Percentiles rank a stretch among this genome's conserved stretches.
Evolutionary conservation across 2,329 filamentous ascomycete species (phyloP).

Genomic region (Huntiella savannae): DNA sequence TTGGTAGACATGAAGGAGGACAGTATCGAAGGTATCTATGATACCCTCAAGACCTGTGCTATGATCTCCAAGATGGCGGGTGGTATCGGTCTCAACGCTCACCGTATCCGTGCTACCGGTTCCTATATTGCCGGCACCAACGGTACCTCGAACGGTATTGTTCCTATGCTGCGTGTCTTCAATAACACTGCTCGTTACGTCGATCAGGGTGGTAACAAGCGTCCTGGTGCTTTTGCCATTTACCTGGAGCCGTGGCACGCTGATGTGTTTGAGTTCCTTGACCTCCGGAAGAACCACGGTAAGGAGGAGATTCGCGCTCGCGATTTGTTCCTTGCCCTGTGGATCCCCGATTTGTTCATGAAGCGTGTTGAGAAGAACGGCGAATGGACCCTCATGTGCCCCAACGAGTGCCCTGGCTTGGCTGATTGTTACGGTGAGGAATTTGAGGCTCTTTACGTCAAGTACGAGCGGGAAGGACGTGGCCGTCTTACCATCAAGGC

Average conservation of each 20-base stretch:
- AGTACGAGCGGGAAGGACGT: constrained; percentile 73
- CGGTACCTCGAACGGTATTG: constrained; percentile 90
- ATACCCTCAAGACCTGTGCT: constrained; percentile 95
- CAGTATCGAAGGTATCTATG: constrained; percentile 97
- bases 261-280: constrained; percentile 92
- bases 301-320: constrained; percentile 96
- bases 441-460: constrained; percentile 85
- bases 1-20: constrained; percentile 99
- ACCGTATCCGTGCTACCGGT: constrained; percentile 90
- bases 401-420: constrained; percentile 84
- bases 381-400: constrained; percentile 96
- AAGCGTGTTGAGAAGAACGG: constrained; percentile 95
- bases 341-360: constrained; percentile 99
- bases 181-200: constrained; percentile 99
- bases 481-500: constrained; percentile 86
- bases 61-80: constrained; percentile 99
- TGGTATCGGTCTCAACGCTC: constrained; percentile 89
- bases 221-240: constrained; percentile 93
- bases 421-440: constrained; percentile 95
- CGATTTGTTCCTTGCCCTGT: constrained; percentile 92
- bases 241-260: constrained; percentile 99
- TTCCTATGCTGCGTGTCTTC: constrained; percentile 96
- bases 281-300: constrained; percentile 96
- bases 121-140: constrained; percentile 98
- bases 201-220: constrained; percentile 98